These are phyloP conservation scores for Sclerotinia spermophila DNA, from an alignment of 2,329 filamentous ascomycete species.

Conservation along the genomic window DNA sequence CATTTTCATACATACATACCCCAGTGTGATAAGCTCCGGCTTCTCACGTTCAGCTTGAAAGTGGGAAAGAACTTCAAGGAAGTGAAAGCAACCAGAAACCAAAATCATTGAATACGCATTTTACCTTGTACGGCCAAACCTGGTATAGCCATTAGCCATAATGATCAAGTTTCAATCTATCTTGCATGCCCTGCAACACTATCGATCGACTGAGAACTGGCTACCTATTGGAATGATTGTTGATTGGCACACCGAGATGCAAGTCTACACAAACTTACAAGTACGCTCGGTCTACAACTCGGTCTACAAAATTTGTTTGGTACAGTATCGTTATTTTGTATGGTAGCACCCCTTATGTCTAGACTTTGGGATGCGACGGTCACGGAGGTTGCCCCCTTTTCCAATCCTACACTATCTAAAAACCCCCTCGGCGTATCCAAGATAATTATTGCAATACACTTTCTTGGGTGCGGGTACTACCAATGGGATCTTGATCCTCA, in stretches of 20 bases:
- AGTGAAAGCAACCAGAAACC: constrained; percentile 6
- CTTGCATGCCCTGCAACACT: constrained; percentile 16
- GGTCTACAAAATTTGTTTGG: not conserved
- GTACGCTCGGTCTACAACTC: constrained; percentile 14
- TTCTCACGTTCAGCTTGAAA: constrained; percentile 18
- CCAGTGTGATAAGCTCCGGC: constrained; percentile 9
- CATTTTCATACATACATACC: not conserved
- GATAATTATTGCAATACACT: constrained; percentile 7
- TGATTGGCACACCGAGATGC: constrained; percentile 12
- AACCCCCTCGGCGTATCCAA: constrained; percentile 11
- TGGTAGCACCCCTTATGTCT: constrained; percentile 8
- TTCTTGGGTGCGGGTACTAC: constrained; percentile 9
- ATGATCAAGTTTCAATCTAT: constrained; percentile 18
- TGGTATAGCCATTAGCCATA: constrained; percentile 8
- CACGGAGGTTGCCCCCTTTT: constrained; percentile 9
- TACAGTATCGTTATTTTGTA: constrained; percentile 8
- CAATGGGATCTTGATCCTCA: constrained; percentile 9
- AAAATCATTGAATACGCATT: constrained; percentile 6
- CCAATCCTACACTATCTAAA: constrained; percentile 6
- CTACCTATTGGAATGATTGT: constrained; percentile 13
- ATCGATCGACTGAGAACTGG: constrained; percentile 12
- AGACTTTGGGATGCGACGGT: constrained; percentile 5
- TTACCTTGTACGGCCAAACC: constrained; percentile 13
- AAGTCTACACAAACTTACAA: not conserved
- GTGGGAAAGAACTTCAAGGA: constrained; percentile 5